These are phyloP conservation scores for Agrocybe chaxingu DNA, from an alignment of 768 basidiomycete genomes.

Conservation along the genomic window DNA sequence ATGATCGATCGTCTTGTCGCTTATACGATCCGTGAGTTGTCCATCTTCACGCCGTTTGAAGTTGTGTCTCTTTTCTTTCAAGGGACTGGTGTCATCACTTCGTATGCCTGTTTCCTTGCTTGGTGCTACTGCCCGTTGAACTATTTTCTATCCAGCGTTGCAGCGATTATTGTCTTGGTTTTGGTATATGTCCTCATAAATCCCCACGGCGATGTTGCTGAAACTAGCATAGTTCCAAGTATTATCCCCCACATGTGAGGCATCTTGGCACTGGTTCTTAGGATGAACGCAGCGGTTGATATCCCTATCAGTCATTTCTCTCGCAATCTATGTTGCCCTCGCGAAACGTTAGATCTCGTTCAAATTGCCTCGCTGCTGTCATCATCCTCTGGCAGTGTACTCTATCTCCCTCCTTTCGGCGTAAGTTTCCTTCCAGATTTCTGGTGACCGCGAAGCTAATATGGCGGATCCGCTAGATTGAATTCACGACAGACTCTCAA, in stretches of 20 bases:
- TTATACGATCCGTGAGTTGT: constrained; percentile 1
- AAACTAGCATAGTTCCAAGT: too few relatives aligned
- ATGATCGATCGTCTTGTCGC: constrained; percentile 5
- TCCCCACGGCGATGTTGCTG: too few relatives aligned
- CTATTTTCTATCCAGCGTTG: background rate
- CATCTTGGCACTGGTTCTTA: background rate
- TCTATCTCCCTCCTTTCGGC: constrained; percentile 8
- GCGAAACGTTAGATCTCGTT: background rate
- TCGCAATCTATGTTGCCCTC: constrained; percentile 1
- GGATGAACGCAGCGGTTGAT: background rate
- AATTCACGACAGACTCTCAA: too few relatives aligned
- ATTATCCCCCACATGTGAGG: background rate
- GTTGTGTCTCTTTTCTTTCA: background rate
- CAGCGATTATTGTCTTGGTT: background rate
- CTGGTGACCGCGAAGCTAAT: too few relatives aligned
- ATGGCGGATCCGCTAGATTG: too few relatives aligned
- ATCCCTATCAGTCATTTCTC: background rate
- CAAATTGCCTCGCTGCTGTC: background rate
- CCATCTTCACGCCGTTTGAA: background rate
- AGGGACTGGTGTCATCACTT: constrained; percentile 6
- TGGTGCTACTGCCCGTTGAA: too few relatives aligned
- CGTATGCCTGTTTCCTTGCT: background rate
- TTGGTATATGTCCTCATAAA: background rate
- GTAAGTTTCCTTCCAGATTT: background rate
- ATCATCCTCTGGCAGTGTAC: background rate